Evolutionary conservation across 352 stramenopile genomes (phyloP), one percentile per base, ranked within the genome.

Genomic region (Phytopythium chamaehyphon): DNA sequence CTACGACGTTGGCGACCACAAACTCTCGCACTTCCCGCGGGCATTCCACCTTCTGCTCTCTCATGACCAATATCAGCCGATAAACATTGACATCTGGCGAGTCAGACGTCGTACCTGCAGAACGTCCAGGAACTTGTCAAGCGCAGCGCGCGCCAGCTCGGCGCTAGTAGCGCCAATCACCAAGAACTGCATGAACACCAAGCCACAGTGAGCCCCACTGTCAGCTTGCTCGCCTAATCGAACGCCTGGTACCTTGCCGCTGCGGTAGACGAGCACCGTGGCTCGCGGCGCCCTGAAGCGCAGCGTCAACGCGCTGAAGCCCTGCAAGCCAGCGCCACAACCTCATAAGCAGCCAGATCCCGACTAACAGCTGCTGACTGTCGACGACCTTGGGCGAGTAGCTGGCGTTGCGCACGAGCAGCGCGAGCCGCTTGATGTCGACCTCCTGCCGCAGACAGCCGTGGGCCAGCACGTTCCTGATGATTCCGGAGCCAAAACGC

Each of bases 1-100:
- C 80, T 28, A 97, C 86, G 14, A 98, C 73, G 56, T 98, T 98
- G 26, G 64, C 66, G 46, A 88, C 66, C 16, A 51, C 56, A 40
- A 88, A 88, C 11, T 52, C 62, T n/a, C 51, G 62, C 28, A 73
- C 43, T 9, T 78, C 50, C 36, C 65, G 66, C 19, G 74, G 68
- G 42, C 77, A 85, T 4, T 64, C 64, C 1, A 85, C 55, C 86
- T 88, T 90, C 76, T 89, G 39, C 42, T 24, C 15, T 9, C n/a
- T n/a, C n/a, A n/a, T n/a, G n/a, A n/a, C n/a, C n/a, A n/a, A n/a
- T n/a, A n/a, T n/a, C n/a, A n/a, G n/a, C n/a, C n/a, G n/a, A n/a
- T n/a, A n/a, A n/a, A n/a, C n/a, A n/a, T n/a, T n/a, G n/a, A n/a
- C n/a, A n/a, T n/a, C n/a, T n/a, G n/a, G n/a, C n/a, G n/a, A n/a